Evolutionary conservation across 306 rosid species (phyloP).

Genomic region (Alnus rubra): DNA sequence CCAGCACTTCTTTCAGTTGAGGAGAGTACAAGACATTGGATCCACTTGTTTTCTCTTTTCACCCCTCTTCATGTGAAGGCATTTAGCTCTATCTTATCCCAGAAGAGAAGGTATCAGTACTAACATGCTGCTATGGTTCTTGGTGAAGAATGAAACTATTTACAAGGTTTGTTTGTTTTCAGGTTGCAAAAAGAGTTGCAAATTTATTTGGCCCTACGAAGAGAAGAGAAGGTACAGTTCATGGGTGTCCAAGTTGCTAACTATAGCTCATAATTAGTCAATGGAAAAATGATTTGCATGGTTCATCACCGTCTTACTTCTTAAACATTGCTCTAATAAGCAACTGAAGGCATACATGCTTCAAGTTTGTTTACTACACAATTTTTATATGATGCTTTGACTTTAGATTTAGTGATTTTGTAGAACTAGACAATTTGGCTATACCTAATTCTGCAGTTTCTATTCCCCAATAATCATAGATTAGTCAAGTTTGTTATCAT

Average conservation of each 20-base stretch:
- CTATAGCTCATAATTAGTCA: background rate
- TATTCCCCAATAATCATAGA: constrained; percentile 4
- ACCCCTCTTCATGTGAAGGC: constrained; percentile 66
- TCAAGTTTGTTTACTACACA: background rate
- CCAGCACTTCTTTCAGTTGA: constrained; percentile 55
- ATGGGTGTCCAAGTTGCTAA: background rate
- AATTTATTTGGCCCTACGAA: constrained; percentile 57
- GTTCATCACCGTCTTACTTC: background rate
- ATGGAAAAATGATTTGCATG: background rate
- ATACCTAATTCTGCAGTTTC: background rate
- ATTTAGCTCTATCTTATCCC: constrained; percentile 59
- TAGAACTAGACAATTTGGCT: background rate
- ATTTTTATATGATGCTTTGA: background rate
- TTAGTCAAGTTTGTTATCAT: background rate
- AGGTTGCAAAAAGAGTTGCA: constrained; percentile 86
- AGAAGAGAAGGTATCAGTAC: constrained; percentile 73
- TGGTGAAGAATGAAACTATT: constrained; percentile 16
- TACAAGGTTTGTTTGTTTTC: constrained; percentile 38
- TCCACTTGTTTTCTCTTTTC: constrained; percentile 75
- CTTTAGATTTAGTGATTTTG: background rate
- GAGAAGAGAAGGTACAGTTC: constrained; percentile 62
- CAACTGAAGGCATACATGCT: background rate
- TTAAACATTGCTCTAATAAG: background rate
- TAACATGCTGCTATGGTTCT: constrained; percentile 15
- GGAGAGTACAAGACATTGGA: constrained; percentile 91